These are phyloP conservation scores for Coemansia sp. DNA, from an alignment of 192 early-diverging fungal genomes.

Conservation along the genomic window DNA sequence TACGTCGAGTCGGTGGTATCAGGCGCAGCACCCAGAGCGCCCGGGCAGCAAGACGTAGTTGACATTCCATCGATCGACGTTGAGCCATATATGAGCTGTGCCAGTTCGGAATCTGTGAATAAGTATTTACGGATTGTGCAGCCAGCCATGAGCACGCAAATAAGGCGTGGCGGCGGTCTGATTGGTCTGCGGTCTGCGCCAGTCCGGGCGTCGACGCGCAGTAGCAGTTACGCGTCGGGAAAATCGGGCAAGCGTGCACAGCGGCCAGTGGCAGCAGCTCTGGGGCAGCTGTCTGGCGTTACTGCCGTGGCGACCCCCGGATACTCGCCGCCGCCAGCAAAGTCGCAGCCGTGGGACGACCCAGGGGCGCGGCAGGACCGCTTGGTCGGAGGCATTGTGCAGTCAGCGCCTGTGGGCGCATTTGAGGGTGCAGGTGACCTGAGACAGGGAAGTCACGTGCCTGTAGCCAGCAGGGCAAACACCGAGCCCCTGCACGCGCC, in stretches of 20 bases:
- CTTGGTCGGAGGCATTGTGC: not conserved
- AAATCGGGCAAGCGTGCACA: constrained; percentile 10
- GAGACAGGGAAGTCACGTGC: not conserved
- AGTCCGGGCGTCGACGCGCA: constrained; percentile 1
- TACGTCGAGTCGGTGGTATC: constrained; percentile 34
- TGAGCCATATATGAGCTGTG: constrained; percentile 30
- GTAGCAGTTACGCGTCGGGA: not conserved
- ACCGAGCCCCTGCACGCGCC: constrained; percentile 32
- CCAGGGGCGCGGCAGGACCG: not conserved
- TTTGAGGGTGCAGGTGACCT: not conserved
- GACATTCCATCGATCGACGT: constrained; percentile 28
- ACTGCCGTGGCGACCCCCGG: constrained; percentile 46
- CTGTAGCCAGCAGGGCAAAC: constrained; percentile 27
- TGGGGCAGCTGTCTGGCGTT: constrained; percentile 25
- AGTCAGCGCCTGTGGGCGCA: not conserved
- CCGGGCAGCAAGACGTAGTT: constrained; percentile 33
- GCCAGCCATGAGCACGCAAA: not conserved
- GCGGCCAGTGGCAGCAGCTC: constrained; percentile 13
- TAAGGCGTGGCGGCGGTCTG: not conserved
- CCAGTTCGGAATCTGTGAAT: constrained; percentile 11
- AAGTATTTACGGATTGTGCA: constrained; percentile 16
- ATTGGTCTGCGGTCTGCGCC: constrained; percentile 4
- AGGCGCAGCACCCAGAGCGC: constrained; percentile 20
- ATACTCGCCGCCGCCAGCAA: constrained; percentile 20
- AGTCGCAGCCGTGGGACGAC: not conserved